Base-by-base conservation (phyloP, 1,284 basidiomycete genomes). In the Cryptococcus sp. region DNA sequence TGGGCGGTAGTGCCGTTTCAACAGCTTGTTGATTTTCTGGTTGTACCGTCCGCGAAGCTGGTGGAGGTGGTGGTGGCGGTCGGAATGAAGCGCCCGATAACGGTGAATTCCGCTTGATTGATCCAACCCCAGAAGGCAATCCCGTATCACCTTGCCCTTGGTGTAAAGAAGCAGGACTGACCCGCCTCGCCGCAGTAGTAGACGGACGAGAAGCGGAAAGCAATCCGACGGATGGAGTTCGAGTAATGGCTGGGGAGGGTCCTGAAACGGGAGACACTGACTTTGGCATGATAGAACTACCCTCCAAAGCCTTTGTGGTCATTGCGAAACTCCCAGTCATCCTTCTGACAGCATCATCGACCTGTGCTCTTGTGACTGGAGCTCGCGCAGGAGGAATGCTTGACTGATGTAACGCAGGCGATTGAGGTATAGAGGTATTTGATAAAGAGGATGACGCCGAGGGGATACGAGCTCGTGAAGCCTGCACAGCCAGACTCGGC, bases 301-400 rank as follows among this genome's bases (percentile, higher is more conserved):
- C 48, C 48, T 52, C 50, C 37, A 49, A 50, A 24, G 14, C 21
- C 13, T 18, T 45, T 4, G 49, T 49, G 18, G 46, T 53, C 22
- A 47, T 23, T 2, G 65, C 58, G 51, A 67, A 70, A 40, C 64
- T 67, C 7, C 70, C 70, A 1, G 61, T 66, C 69, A 76, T 70
- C 24, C 62, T 62, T 24, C 59, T 62, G 11, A 76, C 57, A 50
- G 66, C 62, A 45, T 70, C 72, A 36, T 74, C 70, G 28, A 74
- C 63, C 23, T 69, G 67, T 10, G 66, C 55, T 34, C 66, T 57
- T 0, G 74, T 76, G 23, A 73, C 50, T 0, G 72, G 74, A 10
- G 60, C 56, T 24, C 71, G 50, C 31, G 13, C 32, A n/a, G 44
- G 39, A 53, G 25, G 1, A 56, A 59, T 22, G 60, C 51, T 14